Evolutionary conservation across 768 basidiomycete genomes (phyloP).

Genomic region (Heimioporus sp.): DNA sequence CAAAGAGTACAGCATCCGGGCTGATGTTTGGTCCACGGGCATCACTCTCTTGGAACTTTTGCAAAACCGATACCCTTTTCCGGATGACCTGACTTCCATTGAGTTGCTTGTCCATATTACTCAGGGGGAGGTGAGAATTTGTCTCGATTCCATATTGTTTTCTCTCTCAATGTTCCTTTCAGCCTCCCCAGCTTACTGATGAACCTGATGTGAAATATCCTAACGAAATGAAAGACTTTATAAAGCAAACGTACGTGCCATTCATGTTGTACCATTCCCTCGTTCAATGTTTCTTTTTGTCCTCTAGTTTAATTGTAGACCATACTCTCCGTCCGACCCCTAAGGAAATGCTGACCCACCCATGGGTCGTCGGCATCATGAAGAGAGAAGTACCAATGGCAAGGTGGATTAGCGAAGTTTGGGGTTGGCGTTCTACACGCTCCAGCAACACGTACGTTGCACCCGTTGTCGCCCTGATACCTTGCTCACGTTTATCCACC

Average conservation of each 20-base stretch:
- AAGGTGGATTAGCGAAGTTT: constrained; percentile 82
- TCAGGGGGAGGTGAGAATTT: constrained; percentile 58
- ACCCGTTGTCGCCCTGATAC: not conserved
- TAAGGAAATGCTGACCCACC: constrained; percentile 77
- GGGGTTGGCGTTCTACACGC: constrained; percentile 63
- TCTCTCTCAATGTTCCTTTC: constrained; percentile 13
- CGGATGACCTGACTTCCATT: constrained; percentile 87
- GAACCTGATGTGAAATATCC: constrained; percentile 67
- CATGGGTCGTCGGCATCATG: constrained; percentile 78
- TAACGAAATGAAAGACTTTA: constrained; percentile 88
- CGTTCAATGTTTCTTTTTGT: not conserved
- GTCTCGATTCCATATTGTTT: constrained; percentile 2
- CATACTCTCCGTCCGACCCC: constrained; percentile 72
- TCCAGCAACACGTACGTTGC: constrained; percentile 23
- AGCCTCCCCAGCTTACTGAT: constrained; percentile 85
- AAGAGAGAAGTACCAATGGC: constrained; percentile 86
- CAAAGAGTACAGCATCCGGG: constrained; percentile 87
- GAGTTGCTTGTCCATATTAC: constrained; percentile 92
- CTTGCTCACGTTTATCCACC: not conserved
- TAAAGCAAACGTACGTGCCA: constrained; percentile 70
- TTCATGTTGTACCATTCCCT: not conserved
- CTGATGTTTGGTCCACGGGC: constrained; percentile 98
- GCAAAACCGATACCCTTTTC: constrained; percentile 93
- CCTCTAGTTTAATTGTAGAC: constrained; percentile 65
- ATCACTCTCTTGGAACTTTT: constrained; percentile 93